Base-by-base conservation (phyloP, 345 rosid species). In the Microcos paniculata region DNA sequence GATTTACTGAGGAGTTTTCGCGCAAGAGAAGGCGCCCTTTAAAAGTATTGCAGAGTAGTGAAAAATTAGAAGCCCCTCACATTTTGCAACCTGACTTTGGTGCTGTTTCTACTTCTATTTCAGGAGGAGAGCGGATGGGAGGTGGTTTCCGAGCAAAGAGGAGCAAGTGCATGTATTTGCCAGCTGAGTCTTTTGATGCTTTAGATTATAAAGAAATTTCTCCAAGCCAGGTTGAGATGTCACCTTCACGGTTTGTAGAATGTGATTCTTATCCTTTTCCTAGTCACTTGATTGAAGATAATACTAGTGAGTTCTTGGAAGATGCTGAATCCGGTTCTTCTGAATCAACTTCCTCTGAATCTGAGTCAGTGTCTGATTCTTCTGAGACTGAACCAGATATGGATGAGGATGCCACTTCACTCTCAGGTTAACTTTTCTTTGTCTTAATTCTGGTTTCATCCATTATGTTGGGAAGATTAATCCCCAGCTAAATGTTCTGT, bases 361-460 rank as follows among this genome's bases (percentile, higher is more conserved):
- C 87, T 3, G 88, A 82, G 66, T 84, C 87, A 9, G 86, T 87
- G 73, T 83, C 90, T 81, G 97, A 90, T 80, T 90, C 97, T 59
- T 92, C 97, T 42, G 93, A 91, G 81, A 94, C 97, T 77, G 98
- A 92, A 80, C 87, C 88, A 63, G 94, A 92, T 80, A 83, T 90
- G 61, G 92, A 87, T 77, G 89, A 92, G 73, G 98, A 84, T 74
- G 83, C 88, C 79, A 82, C 81, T 82, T 78, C 83, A 51, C 80
- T 80, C 57, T 87, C 97, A 92, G 98, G 99, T 93, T 73, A 69
- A 69, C 53, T 45, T 30, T 76, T 75, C 68, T 68, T 24, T 18
- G 28, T 52, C 68, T 63, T 43, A 46, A 49, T 33, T 70, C 52
- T 7, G 19, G 57, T 71, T 18, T 70, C 64, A 30, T 26, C 30